A percentile compares a stretch with the other conserved stretches of the same genome.
These are phyloP conservation scores for Populus davidiana DNA, from an alignment of 345 rosid genomes.

Conservation along the genomic window DNA sequence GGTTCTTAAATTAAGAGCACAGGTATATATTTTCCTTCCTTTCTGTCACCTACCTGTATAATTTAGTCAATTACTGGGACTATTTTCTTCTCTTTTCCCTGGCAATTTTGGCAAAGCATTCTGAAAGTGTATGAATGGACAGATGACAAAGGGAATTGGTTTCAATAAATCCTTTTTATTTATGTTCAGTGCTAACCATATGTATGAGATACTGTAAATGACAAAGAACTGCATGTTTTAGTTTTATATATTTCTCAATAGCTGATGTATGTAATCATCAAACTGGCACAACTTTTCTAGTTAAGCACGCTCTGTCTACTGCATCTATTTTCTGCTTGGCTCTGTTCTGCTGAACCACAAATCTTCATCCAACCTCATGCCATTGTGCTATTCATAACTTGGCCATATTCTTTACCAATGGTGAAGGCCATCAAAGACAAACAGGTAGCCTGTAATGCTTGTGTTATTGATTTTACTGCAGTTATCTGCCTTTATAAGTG, in stretches of 20 bases:
- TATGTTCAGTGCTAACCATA: neutral
- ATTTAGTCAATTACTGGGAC: neutral
- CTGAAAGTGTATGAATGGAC: neutral
- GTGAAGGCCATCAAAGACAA: conserved; percentile 89
- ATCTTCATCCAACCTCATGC: neutral
- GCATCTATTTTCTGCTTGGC: neutral
- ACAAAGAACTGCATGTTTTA: neutral
- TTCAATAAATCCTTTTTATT: neutral
- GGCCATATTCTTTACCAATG: conserved; percentile 19
- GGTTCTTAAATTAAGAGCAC: conserved; percentile 82
- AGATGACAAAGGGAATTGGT: neutral
- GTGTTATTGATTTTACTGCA: conserved; percentile 90
- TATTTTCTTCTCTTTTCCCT: neutral
- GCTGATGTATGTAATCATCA: neutral
- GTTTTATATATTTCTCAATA: neutral
- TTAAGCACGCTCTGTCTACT: neutral
- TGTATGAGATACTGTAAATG: neutral
- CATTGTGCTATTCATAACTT: neutral
- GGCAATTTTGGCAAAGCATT: neutral
- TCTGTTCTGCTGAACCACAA: neutral
- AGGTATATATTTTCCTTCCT: conserved; percentile 41
- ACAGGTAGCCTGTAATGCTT: conserved; percentile 83
- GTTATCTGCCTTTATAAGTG: conserved; percentile 93
- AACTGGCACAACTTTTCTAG: neutral
- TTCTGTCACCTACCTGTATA: neutral